Percentiles rank a stretch among this genome's conserved stretches.
Evolutionary conservation across 768 basidiomycete genomes (phyloP).

Genomic region (Serendipita sp.): DNA sequence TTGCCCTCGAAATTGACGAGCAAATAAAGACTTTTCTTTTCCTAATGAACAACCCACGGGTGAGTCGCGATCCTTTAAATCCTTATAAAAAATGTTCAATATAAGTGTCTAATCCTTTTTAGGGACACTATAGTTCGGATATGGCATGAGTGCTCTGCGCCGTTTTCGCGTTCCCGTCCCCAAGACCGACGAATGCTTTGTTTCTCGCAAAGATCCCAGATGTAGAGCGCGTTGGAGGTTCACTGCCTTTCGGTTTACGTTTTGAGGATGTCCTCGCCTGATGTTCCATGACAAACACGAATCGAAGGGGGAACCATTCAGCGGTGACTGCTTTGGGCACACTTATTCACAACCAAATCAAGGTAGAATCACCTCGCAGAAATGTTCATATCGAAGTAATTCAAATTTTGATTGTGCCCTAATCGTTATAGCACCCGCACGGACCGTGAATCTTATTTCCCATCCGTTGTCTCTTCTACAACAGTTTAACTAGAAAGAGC

Average conservation of each 20-base stretch:
- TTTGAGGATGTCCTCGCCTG: constrained; percentile 2
- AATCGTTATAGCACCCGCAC: too few relatives aligned
- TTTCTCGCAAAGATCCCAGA: not conserved
- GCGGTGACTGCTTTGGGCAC: not conserved
- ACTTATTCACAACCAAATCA: not conserved
- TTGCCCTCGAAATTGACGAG: constrained; percentile 12
- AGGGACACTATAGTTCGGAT: constrained; percentile 92
- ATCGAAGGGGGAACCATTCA: not conserved
- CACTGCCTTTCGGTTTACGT: not conserved
- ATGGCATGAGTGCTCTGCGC: constrained; percentile 63
- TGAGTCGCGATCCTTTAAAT: constrained; percentile 5
- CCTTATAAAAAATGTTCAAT: not conserved
- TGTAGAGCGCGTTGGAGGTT: not conserved
- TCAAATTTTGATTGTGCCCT: too few relatives aligned
- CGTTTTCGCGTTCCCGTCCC: constrained; percentile 60
- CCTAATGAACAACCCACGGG: constrained; percentile 37
- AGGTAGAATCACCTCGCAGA: too few relatives aligned
- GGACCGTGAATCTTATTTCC: too few relatives aligned
- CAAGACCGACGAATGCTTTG: constrained; percentile 12
- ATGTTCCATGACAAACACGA: not conserved
- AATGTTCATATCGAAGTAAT: too few relatives aligned
- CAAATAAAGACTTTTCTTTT: constrained; percentile 14
- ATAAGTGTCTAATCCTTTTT: constrained; percentile 15
- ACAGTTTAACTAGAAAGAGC: not conserved
- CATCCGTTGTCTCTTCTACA: too few relatives aligned